Evolutionary conservation across 805 yeast genomes (phyloP), one percentile per base, ranked within the genome.

Genomic region (Candida silvicultrix): DNA sequence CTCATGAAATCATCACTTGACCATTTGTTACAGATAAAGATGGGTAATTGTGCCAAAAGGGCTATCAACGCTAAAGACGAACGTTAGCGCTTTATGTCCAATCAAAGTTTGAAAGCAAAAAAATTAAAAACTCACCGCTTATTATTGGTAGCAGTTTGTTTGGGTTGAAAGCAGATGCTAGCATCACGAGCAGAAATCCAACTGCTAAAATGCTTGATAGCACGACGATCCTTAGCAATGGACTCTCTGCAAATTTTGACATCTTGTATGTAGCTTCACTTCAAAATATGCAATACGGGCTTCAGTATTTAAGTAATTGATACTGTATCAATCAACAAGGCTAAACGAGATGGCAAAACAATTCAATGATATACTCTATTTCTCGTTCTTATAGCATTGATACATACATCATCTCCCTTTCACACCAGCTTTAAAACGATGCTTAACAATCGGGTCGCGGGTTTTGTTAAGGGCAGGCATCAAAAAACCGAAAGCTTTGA

Each of bases 111-210:
- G n/a, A n/a, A n/a, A n/a, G n/a, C n/a, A n/a, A n/a, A n/a, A n/a
- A n/a, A n/a, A n/a, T n/a, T n/a, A n/a, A n/a, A n/a, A n/a, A 68
- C 75, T 35, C 49, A 70, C 75, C 69, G 41, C 81, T 79, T 31
- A 81, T 67, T 46, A 86, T 69, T 9, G 95, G 94, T 53, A 77
- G 71, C 95, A 95, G 87, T 61, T 83, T 85, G 41, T 84, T 83
- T 60, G 15, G 31, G 12, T 75, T 83, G 8, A 88, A 69, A 4
- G 85, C 84, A 29, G 89, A 85, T 10, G 94, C 86, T 15, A 88
- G 71, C 11, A 86, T 81, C 32, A 85, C 80, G 45, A 85, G 69
- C 43, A 87, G 74, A 53, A 87, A 87, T 9, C 95, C 96, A 56
- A 82, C 69, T 2, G 95, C 86, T 29, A 87, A 72, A 34, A 86